phyloP scores from a whole-genome alignment of 2,329 filamentous ascomycete genomes.

The Clarireedia hainanense region DNA sequence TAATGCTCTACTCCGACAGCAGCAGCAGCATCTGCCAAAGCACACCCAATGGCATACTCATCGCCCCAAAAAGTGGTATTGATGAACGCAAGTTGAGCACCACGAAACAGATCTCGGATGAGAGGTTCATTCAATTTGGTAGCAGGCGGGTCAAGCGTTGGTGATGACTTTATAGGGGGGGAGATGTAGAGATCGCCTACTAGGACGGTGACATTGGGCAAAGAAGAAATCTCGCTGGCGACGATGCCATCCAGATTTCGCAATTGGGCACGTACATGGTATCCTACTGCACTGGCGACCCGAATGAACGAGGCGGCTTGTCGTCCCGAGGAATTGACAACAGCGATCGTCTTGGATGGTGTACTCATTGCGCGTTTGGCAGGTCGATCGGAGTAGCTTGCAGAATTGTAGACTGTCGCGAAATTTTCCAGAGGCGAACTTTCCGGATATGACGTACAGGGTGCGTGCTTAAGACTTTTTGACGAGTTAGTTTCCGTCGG shows the following conservation, averaged over 20 bases:
- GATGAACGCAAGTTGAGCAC: conserved; percentile 86
- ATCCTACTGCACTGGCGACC: conserved; percentile 87
- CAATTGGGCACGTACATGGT: conserved; percentile 86
- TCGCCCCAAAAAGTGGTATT: conserved; percentile 98
- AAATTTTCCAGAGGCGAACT: conserved; percentile 12
- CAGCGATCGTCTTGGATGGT: conserved; percentile 59
- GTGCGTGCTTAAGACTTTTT: conserved; percentile 23
- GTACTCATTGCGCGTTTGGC: conserved; percentile 28
- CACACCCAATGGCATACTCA: conserved; percentile 81
- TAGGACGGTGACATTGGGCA: conserved; percentile 66
- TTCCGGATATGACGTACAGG: conserved; percentile 23
- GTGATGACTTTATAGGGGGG: conserved; percentile 32
- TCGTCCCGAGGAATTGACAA: conserved; percentile 92
- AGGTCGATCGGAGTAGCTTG: conserved; percentile 18
- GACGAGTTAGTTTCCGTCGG: conserved; percentile 14
- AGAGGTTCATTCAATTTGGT: conserved; percentile 63
- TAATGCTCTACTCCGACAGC: conserved; percentile 80
- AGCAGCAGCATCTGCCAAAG: conserved; percentile 83
- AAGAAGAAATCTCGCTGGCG: conserved; percentile 72
- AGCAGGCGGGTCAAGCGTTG: conserved; percentile 56
- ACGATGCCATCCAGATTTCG: conserved; percentile 81
- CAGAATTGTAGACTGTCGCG: conserved; percentile 13
- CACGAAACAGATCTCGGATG: conserved; percentile 71
- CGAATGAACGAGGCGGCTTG: conserved; percentile 94
- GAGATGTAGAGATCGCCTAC: conserved; percentile 53